Evolutionary conservation across 768 basidiomycete genomes (phyloP), one percentile per base, ranked within the genome.

Genomic region (Macrolepiota albuminosa): DNA sequence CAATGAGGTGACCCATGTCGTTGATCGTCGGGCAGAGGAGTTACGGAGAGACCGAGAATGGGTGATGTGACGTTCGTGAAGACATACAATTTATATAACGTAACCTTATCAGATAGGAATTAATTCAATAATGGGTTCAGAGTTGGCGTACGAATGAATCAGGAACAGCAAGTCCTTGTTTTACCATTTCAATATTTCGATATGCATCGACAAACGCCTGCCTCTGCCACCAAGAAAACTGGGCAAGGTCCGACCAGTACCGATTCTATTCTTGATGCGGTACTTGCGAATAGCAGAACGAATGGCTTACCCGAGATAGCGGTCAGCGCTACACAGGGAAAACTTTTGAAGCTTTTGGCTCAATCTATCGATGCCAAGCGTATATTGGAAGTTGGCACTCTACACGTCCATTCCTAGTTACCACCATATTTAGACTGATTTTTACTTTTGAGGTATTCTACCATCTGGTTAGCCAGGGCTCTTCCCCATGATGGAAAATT

Each of bases 351-450:
- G 60, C 74, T 88, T 6, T 60, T 85, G 39, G 82, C 77, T 6
- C 71, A 72, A 46, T 78, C 82, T 3, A 76, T 84, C 37, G 70
- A 76, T 14, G 86, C 85, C 43, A 84, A 82, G 72, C 71, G 78
- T 58, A 75, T 87, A 18, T 69, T 89, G 47, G 86, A 88, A 65
- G 80, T 89, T 51, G 87, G 86, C 0, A 87, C 86, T 7, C 75
- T 88, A 36, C 24, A 29, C 18, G 24, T 6, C 40, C 9, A 3
- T n/a, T 42, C 39, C n/a, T 0, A 13, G 2, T 6, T 40, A n/a
- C 14, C 16, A 13, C 14, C 16, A 26, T 10, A 40, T 40, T 21
- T 18, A 18, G 21, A 48, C 21, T 54, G 3, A 47, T 13, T 34
- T 31, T 21, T 8, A 14, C 31, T 4, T n/a, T 60, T 10, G 50